These are phyloP conservation scores for Globisporangium solare DNA, from an alignment of 352 stramenopile species.

Conservation along the genomic window DNA sequence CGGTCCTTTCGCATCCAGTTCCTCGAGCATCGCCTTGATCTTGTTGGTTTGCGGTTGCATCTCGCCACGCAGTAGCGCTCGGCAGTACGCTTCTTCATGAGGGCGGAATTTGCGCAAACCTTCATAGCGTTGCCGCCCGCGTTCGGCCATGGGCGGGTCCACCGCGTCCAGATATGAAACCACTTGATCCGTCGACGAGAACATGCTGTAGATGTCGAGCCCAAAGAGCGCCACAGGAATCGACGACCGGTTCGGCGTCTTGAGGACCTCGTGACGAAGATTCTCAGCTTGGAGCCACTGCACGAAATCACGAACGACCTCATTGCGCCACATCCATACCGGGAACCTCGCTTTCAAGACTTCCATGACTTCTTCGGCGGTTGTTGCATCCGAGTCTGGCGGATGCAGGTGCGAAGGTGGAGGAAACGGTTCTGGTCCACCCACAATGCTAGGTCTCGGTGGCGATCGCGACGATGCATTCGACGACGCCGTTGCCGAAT, in stretches of 20 bases:
- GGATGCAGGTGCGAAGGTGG: neutral
- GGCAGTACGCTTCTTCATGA: slow-evolving; percentile 23
- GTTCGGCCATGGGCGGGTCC: slow-evolving; percentile 24
- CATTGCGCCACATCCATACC: slow-evolving; percentile 39
- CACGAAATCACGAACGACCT: slow-evolving; percentile 31
- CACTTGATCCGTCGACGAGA: slow-evolving; percentile 27
- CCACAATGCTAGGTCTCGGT: neutral
- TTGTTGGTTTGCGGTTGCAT: slow-evolving; percentile 20
- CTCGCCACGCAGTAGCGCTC: slow-evolving; percentile 15
- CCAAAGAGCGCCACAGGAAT: slow-evolving; percentile 26
- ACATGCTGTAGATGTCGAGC: slow-evolving; percentile 37
- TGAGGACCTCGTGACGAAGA: slow-evolving; percentile 12
- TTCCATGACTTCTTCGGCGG: slow-evolving; percentile 27
- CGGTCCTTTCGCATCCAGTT: slow-evolving; percentile 17
- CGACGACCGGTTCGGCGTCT: neutral
- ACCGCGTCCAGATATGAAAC: slow-evolving; percentile 24
- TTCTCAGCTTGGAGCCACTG: slow-evolving; percentile 29
- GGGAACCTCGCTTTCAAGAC: slow-evolving; percentile 26
- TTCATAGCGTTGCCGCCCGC: slow-evolving; percentile 18
- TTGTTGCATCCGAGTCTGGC: neutral
- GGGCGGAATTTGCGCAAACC: slow-evolving; percentile 22
- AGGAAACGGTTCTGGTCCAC: neutral
- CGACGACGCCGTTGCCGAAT: slow-evolving; percentile 8
- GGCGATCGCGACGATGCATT: neutral
- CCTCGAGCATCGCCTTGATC: slow-evolving; percentile 21